Conservation (phyloP, 1,139 yeast species). For the Sugiyamaella novakii region DNA sequence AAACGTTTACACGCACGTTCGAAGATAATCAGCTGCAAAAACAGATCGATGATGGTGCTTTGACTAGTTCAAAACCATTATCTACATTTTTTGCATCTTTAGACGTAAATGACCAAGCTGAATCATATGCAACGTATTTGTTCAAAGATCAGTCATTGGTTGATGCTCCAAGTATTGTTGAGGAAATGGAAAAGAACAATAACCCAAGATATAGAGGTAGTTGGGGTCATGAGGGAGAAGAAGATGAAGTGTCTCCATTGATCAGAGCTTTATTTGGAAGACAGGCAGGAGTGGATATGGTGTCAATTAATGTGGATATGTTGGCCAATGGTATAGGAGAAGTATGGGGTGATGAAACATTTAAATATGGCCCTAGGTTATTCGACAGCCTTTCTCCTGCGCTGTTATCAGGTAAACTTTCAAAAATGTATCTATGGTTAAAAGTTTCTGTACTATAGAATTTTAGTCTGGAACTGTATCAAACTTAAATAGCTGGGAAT, state of each 20-base stretch:
- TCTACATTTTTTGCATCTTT: slow-evolving; percentile 20
- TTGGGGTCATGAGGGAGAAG: neutral
- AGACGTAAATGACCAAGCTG: neutral
- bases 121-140: neutral
- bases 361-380: no score
- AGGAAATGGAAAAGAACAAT: neutral
- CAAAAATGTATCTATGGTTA: no score
- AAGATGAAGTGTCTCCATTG: neutral
- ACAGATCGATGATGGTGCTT: slow-evolving; percentile 17
- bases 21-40: slow-evolving; percentile 11
- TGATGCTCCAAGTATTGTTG: neutral
- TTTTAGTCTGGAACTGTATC: no score
- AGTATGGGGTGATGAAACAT: neutral
- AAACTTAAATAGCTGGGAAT: no score
- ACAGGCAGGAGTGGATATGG: neutral
- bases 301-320: neutral
- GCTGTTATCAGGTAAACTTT: no score
- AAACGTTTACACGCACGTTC: neutral
- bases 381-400: no score
- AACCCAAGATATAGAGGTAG: neutral
- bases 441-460: no score
- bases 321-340: neutral
- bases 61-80: slow-evolving; percentile 19
- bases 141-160: neutral
- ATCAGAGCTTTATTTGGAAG: neutral